These are phyloP conservation scores for Rhodosporidiobolus sp. DNA, from an alignment of 768 basidiomycete genomes.

Conservation along the genomic window DNA sequence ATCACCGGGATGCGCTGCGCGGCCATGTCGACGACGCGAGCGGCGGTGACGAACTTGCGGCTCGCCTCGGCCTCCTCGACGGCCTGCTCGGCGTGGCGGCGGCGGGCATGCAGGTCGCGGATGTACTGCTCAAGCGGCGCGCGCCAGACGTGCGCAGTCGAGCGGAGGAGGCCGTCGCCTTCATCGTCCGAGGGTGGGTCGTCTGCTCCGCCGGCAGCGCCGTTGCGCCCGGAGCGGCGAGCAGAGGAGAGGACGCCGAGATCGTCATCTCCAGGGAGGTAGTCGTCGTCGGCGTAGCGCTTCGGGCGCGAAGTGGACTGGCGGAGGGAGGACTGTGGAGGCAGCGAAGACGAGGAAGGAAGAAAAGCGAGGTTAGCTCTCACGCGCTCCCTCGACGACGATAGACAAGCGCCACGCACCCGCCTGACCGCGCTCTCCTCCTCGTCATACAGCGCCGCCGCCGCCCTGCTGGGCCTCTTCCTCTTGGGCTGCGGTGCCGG, in stretches of 20 bases:
- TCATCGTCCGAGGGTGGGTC: constrained; percentile 34
- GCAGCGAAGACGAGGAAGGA: constrained; percentile 21
- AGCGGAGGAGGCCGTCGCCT: constrained; percentile 28
- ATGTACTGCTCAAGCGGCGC: constrained; percentile 36
- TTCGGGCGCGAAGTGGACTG: constrained; percentile 24
- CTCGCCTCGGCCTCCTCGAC: constrained; percentile 27
- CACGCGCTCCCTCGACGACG: no score
- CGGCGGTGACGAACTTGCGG: constrained; percentile 33
- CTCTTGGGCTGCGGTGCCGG: constrained; percentile 21
- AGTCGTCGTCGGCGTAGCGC: constrained; percentile 32
- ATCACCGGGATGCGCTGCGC: constrained; percentile 29
- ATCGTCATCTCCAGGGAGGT: constrained; percentile 19
- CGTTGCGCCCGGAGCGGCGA: neutral
- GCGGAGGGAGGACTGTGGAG: constrained; percentile 20
- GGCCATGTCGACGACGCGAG: constrained; percentile 20
- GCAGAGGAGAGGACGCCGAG: neutral
- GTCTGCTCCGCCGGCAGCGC: neutral
- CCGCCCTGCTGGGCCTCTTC: constrained; percentile 27
- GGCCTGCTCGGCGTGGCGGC: constrained; percentile 29
- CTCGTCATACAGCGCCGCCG: constrained; percentile 16
- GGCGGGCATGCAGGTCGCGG: constrained; percentile 11
- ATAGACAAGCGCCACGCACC: neutral
- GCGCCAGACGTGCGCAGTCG: constrained; percentile 39
- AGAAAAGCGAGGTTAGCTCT: neutral
- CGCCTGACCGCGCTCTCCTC: constrained; percentile 19